Percentiles rank a stretch among this genome's conserved stretches.
Evolutionary conservation across 768 basidiomycete genomes (phyloP).

Genomic region (Termitomyces sp.): DNA sequence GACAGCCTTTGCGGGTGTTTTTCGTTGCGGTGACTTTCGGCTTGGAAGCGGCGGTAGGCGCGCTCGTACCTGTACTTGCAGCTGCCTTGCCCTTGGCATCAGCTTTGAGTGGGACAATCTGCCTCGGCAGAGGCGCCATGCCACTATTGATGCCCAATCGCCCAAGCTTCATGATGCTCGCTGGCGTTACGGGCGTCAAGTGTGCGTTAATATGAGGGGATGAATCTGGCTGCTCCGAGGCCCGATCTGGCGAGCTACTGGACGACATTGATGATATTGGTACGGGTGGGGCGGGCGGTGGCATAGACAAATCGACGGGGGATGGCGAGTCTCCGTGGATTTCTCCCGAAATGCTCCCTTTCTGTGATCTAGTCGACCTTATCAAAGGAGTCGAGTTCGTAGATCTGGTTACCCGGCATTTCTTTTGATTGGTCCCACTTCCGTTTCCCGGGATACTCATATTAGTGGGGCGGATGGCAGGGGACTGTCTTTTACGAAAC

Average conservation of each 20-base stretch:
- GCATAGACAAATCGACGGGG: constrained; percentile 86
- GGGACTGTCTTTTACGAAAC: constrained; percentile 50
- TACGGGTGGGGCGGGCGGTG: constrained; percentile 62
- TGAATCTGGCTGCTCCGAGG: constrained; percentile 7
- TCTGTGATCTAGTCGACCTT: constrained; percentile 36
- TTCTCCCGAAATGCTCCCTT: constrained; percentile 35
- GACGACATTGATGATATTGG: constrained; percentile 12
- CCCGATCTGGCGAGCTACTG: neutral
- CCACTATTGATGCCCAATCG: constrained; percentile 47
- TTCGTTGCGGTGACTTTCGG: constrained; percentile 16
- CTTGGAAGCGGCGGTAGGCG: constrained; percentile 21
- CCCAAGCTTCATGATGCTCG: constrained; percentile 88
- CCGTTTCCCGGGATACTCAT: constrained; percentile 11
- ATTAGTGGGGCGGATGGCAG: constrained; percentile 36
- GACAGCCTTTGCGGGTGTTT: constrained; percentile 22
- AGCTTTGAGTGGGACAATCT: constrained; percentile 11
- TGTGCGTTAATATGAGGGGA: constrained; percentile 21
- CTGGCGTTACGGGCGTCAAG: constrained; percentile 80
- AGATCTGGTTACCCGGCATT: constrained; percentile 38
- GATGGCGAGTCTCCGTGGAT: constrained; percentile 60
- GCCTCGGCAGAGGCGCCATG: constrained; percentile 26
- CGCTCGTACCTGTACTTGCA: neutral
- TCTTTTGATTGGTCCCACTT: constrained; percentile 12
- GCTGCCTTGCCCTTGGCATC: constrained; percentile 17
- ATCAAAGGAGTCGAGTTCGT: constrained; percentile 57